Evolutionary conservation across 2,329 filamentous ascomycete genomes (phyloP).

Genomic region (Pyrenophora graminea): DNA sequence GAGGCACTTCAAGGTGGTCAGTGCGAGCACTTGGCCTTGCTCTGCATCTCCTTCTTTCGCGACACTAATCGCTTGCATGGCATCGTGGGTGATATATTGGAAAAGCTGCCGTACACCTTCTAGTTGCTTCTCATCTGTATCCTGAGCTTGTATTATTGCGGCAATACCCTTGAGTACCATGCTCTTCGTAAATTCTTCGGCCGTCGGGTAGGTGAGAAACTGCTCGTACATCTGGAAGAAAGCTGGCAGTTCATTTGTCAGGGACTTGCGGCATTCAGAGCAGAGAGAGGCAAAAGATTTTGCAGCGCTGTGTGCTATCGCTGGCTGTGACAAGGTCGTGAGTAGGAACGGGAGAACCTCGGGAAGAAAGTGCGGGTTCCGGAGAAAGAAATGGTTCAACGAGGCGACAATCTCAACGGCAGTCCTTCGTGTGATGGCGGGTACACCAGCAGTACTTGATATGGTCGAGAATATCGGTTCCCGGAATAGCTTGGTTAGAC

Average conservation of each 20-base stretch:
- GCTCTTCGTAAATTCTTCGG: conserved; percentile 73
- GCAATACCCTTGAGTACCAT: conserved; percentile 74
- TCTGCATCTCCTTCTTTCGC: conserved; percentile 45
- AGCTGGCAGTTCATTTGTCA: conserved; percentile 68
- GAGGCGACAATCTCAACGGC: conserved; percentile 72
- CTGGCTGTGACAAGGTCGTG: conserved; percentile 64
- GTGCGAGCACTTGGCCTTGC: conserved; percentile 50
- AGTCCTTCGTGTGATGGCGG: conserved; percentile 67
- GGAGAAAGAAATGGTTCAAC: conserved; percentile 77
- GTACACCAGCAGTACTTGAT: conserved; percentile 55
- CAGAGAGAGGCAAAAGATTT: conserved; percentile 76
- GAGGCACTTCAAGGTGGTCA: conserved; percentile 68
- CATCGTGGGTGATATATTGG: conserved; percentile 65
- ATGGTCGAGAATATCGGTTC: conserved; percentile 62
- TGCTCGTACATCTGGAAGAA: conserved; percentile 73
- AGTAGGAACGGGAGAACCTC: conserved; percentile 76
- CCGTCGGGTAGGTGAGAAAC: conserved; percentile 62
- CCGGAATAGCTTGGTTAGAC: conserved; percentile 65
- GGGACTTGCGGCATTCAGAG: conserved; percentile 70
- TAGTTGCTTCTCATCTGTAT: conserved; percentile 60
- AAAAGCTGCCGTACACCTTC: conserved; percentile 63
- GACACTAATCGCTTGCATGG: conserved; percentile 46
- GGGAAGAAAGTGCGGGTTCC: conserved; percentile 68
- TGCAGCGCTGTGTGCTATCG: conserved; percentile 69
- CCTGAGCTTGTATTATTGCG: conserved; percentile 73